These are phyloP conservation scores for Colletotrichum echinochloae DNA, from an alignment of 2,329 filamentous ascomycete species.

Conservation along the genomic window DNA sequence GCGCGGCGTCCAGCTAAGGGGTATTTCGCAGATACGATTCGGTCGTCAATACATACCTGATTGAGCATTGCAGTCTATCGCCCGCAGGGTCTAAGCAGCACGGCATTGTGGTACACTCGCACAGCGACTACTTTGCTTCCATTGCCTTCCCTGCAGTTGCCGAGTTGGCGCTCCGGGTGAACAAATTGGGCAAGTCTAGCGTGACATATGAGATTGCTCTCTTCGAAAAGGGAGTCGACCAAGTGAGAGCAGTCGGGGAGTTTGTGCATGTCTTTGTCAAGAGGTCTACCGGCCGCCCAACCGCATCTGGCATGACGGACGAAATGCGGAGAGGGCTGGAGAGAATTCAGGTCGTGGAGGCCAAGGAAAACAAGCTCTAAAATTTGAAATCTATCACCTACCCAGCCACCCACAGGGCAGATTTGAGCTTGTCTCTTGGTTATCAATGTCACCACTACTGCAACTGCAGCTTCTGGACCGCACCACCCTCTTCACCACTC, in stretches of 20 bases:
- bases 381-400: conserved; percentile 35
- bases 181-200: conserved; percentile 85
- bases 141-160: conserved; percentile 85
- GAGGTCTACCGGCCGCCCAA: conserved; percentile 76
- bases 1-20: conserved; percentile 4
- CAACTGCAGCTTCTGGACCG: conserved; percentile 53
- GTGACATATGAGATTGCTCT: conserved; percentile 91
- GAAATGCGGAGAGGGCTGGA: conserved; percentile 70
- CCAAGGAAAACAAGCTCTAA: conserved; percentile 37
- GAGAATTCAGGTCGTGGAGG: conserved; percentile 54
- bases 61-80: conserved; percentile 79
- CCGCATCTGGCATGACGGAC: conserved; percentile 71
- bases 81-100: conserved; percentile 79
- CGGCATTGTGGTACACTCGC: conserved; percentile 85
- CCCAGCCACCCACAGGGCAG: conserved; percentile 2
- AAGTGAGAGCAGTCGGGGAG: conserved; percentile 85
- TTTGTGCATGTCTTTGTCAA: conserved; percentile 93
- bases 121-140: conserved; percentile 86
- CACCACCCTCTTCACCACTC: conserved; percentile 59
- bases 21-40: conserved; percentile 77
- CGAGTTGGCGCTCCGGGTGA: conserved; percentile 84
- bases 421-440: conserved; percentile 10
- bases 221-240: conserved; percentile 79
- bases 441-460: conserved; percentile 44
- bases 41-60: conserved; percentile 89